Base-by-base conservation (phyloP, 2,329 filamentous ascomycete genomes). In the Alternaria arbusti region DNA sequence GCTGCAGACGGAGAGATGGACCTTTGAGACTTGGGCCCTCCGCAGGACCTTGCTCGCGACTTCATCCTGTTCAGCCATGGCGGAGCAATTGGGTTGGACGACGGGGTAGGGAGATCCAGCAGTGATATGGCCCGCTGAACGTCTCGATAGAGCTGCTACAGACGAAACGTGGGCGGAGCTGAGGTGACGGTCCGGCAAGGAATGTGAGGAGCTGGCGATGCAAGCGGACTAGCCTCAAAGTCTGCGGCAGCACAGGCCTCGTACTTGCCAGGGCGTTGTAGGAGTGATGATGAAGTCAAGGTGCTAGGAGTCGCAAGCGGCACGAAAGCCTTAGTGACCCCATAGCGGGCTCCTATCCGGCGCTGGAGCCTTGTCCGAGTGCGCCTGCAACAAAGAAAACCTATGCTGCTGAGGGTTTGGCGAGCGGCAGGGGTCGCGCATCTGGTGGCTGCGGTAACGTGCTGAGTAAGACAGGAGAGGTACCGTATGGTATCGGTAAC, bases 1-100 rank as follows among this genome's bases (percentile, higher is more conserved):
- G 63, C 58, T 55, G 62, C 30, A 47, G 51, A 47, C 20, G 59
- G 66, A 59, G 61, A 54, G 57, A 64, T 49, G 64, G 67, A 82
- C 80, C 77, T 82, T 82, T 62, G 80, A 81, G 64, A 82, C 80
- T 68, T 81, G 79, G 59, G 80, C 80, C 70, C 80, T 76, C 68
- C 80, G 77, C 71, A 82, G 68, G 64, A 82, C 80, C 74, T 80
- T 81, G 73, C 59, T 80, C 44, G 80, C 80, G 68, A 82, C 80
- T 70, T 82, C 79, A 60, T 80, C 76, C 67, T 73, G 72, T 59
- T 74, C 72, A 51, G 76, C 73, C 78, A 79, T 80, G 69, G 64
- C 67, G 70, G 65, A 66, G 62, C 50, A 57, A 64, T 44, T 61
- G 30, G 36, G 15, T 51, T 60, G 65, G 26, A 17, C 23, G 43